A percentile compares a stretch with the other conserved stretches of the same genome.
Conservation (phyloP, 331 rosid species). For the Acacia pycnantha region DNA sequence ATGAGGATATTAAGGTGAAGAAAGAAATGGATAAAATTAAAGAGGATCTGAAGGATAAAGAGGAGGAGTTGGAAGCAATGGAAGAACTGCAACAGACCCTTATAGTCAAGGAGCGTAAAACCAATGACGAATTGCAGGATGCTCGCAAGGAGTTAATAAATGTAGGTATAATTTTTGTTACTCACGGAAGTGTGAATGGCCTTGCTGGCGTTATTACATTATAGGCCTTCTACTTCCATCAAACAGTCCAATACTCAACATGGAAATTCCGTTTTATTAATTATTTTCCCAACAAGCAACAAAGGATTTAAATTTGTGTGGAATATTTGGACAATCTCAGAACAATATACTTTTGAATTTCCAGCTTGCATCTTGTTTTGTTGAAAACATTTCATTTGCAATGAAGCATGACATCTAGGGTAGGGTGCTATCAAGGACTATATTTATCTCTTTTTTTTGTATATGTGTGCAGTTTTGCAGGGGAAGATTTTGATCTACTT, state of each 20-base stretch:
- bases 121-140: constrained; percentile 83
- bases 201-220: neutral
- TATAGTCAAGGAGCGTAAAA: constrained; percentile 61
- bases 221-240: neutral
- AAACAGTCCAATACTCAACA: neutral
- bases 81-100: constrained; percentile 55
- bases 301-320: neutral
- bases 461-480: neutral
- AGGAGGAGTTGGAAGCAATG: constrained; percentile 52
- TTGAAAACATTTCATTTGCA: neutral
- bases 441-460: neutral
- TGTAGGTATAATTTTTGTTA: constrained; percentile 33
- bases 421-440: neutral
- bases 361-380: neutral
- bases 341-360: neutral
- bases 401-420: neutral
- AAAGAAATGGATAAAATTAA: constrained; percentile 49
- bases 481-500: neutral
- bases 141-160: constrained; percentile 70
- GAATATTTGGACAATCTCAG: neutral
- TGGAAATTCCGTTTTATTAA: neutral
- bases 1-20: constrained; percentile 52
- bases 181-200: neutral
- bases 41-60: constrained; percentile 53
- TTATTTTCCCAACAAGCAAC: neutral